Percentiles rank a stretch among this genome's conserved stretches.
These are phyloP conservation scores for Rhynchosporium secalis DNA, from an alignment of 2,329 filamentous ascomycete species.

Conservation along the genomic window DNA sequence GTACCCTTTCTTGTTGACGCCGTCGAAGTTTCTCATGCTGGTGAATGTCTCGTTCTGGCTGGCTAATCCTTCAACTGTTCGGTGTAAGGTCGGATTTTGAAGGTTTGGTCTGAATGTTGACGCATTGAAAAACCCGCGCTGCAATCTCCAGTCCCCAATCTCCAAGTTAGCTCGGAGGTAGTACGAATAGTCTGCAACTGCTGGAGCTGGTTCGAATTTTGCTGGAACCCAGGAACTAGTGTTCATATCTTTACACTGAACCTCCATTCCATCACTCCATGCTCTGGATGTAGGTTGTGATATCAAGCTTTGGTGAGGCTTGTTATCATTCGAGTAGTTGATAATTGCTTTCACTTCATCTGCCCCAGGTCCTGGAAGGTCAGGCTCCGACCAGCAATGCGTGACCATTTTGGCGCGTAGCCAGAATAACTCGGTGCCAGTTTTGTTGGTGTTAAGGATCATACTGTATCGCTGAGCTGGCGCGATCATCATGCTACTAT, in stretches of 20 bases:
- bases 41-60: slow-evolving; percentile 48
- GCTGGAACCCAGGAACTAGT: slow-evolving; percentile 48
- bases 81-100: slow-evolving; percentile 50
- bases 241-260: slow-evolving; percentile 40
- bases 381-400: slow-evolving; percentile 57
- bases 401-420: slow-evolving; percentile 63
- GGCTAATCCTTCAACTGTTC: slow-evolving; percentile 48
- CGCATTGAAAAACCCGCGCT: slow-evolving; percentile 58
- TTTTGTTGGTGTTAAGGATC: slow-evolving; percentile 60
- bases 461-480: slow-evolving; percentile 72
- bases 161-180: slow-evolving; percentile 59
- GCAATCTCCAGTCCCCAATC: slow-evolving; percentile 57
- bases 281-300: slow-evolving; percentile 40
- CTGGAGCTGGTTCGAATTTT: slow-evolving; percentile 45
- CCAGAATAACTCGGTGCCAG: slow-evolving; percentile 57
- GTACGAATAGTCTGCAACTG: slow-evolving; percentile 51
- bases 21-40: slow-evolving; percentile 47
- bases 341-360: slow-evolving; percentile 52
- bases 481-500: slow-evolving; percentile 63
- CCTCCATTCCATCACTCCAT: slow-evolving; percentile 45
- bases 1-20: slow-evolving; percentile 52
- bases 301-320: slow-evolving; percentile 10
- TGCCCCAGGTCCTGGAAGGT: slow-evolving; percentile 45
- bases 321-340: slow-evolving; percentile 42
- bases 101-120: slow-evolving; percentile 54